phyloP scores from a whole-genome alignment of 495 filamentous ascomycete genomes.

The Hypomontagnella monticulosa region DNA sequence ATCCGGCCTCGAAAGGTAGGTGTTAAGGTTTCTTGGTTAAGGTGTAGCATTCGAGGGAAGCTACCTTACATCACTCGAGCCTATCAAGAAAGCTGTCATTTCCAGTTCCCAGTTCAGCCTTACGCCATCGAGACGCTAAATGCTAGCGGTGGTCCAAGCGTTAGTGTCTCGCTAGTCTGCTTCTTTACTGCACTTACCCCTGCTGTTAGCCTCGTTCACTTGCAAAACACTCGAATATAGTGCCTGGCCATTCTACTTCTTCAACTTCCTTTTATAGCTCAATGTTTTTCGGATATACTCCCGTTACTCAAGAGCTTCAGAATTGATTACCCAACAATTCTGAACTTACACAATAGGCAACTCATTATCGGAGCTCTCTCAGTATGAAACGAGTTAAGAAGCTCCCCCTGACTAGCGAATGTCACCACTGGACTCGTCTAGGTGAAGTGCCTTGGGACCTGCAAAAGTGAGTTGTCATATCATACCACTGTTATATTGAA shows the following conservation, averaged over 20 bases:
- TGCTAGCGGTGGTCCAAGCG: conserved; percentile 22
- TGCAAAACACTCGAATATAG: no score
- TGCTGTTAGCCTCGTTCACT: not conserved
- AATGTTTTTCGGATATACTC: not conserved
- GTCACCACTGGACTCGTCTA: conserved; percentile 71
- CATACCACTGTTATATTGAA: not conserved
- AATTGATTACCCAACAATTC: not conserved
- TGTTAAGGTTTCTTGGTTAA: no score
- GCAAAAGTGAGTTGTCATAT: conserved; percentile 67
- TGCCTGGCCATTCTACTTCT: not conserved
- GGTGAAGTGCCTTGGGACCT: conserved; percentile 76
- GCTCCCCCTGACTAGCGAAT: conserved; percentile 60
- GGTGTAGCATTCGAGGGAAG: no score
- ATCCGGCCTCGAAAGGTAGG: no score
- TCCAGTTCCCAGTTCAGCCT: conserved; percentile 25
- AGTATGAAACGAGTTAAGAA: conserved; percentile 45
- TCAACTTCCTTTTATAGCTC: conserved; percentile 3
- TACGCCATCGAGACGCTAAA: conserved; percentile 14
- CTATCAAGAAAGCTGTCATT: conserved; percentile 35
- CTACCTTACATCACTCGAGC: no score
- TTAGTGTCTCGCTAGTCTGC: not conserved
- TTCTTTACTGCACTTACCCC: not conserved
- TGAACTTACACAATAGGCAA: conserved; percentile 1
- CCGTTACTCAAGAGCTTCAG: no score
- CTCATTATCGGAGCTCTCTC: conserved; percentile 16